These are phyloP conservation scores for Nemophila menziesii DNA, from an alignment of 257 asterid species.

Conservation along the genomic window DNA sequence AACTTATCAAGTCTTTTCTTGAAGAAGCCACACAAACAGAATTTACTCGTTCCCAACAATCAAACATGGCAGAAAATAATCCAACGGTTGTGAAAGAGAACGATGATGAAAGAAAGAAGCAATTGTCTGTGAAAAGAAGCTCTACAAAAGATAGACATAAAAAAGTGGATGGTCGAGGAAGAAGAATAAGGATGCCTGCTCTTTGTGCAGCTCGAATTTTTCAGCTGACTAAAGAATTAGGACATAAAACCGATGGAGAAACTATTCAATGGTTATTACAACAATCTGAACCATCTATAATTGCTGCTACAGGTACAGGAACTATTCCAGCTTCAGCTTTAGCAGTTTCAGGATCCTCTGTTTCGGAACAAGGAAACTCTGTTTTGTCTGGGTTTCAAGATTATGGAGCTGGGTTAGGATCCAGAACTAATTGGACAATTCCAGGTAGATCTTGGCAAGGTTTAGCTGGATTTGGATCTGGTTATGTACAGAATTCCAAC, in stretches of 20 bases:
- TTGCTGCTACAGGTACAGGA: constrained; percentile 64
- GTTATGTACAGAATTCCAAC: constrained; percentile 24
- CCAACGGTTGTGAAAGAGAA: constrained; percentile 18
- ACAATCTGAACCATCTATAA: constrained; percentile 59
- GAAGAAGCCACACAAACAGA: too few relatives aligned
- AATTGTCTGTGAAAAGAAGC: constrained; percentile 33
- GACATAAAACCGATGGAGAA: constrained; percentile 65
- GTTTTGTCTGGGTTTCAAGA: constrained; percentile 23
- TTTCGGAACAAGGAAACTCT: constrained; percentile 35
- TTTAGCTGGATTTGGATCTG: constrained; percentile 30
- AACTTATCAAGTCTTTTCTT: constrained; percentile 25
- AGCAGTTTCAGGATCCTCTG: constrained; percentile 31
- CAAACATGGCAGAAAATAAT: constrained; percentile 41
- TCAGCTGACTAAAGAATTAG: constrained; percentile 52
- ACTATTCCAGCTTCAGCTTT: constrained; percentile 56
- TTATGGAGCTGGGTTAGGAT: constrained; percentile 17
- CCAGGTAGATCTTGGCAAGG: constrained; percentile 50
- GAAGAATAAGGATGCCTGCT: constrained; percentile 62
- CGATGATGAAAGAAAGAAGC: constrained; percentile 26
- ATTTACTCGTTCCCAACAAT: constrained; percentile 18
- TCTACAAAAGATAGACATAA: constrained; percentile 60
- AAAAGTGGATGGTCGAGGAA: constrained; percentile 65
- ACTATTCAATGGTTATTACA: constrained; percentile 67
- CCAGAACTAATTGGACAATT: constrained; percentile 23
- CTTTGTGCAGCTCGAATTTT: constrained; percentile 65